Evolutionary conservation across 228 moss, liverwort and hornwort genomes (phyloP).

Genomic region (Sphagnum fallax): DNA sequence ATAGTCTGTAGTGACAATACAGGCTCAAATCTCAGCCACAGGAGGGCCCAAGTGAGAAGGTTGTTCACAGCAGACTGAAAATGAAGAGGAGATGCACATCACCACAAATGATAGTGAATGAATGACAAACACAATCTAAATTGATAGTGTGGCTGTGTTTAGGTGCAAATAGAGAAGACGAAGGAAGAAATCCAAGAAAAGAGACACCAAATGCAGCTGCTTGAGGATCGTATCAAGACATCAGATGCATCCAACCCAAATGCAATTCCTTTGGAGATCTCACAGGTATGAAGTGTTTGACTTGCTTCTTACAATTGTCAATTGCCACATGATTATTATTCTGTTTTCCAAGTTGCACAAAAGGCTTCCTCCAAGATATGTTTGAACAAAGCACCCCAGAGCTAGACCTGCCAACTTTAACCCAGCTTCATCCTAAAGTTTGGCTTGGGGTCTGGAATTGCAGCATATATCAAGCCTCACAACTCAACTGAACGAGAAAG

Average conservation of each 20-base stretch:
- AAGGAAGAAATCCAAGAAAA: constrained; percentile 93
- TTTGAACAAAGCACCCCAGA: no score
- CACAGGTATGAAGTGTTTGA: constrained; percentile 46
- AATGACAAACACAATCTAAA: no score
- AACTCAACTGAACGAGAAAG: constrained; percentile 90
- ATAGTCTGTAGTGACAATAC: no score
- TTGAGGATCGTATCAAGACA: constrained; percentile 86
- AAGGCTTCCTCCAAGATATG: no score
- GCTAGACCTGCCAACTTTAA: not conserved
- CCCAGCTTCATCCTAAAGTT: not conserved
- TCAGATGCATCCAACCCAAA: constrained; percentile 43
- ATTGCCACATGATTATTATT: no score
- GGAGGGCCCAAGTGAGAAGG: no score
- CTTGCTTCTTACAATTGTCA: not conserved
- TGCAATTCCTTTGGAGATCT: constrained; percentile 66
- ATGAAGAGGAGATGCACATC: no score
- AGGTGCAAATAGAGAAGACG: constrained; percentile 85
- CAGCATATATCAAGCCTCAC: constrained; percentile 87
- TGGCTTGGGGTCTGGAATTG: constrained; percentile 5
- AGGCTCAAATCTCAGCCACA: no score
- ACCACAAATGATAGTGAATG: no score
- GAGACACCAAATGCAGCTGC: constrained; percentile 82
- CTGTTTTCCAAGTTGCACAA: no score
- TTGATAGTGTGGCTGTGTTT: not conserved
- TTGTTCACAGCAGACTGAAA: no score